Base-by-base conservation (phyloP, 2,329 filamentous ascomycete species). In the Colletotrichum eleusines region DNA sequence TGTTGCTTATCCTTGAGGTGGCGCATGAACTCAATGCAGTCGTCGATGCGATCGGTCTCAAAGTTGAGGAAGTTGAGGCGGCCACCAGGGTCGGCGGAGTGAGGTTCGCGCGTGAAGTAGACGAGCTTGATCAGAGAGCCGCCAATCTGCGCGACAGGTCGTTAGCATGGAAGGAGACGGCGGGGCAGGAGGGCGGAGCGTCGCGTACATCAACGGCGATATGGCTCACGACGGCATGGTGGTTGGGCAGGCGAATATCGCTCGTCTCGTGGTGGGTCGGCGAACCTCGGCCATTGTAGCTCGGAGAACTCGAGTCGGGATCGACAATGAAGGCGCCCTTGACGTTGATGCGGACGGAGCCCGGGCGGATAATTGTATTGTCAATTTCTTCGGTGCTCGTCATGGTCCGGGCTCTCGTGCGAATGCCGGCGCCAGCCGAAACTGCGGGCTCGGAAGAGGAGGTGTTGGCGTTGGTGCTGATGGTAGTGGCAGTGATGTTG, bases 271-370 rank as follows among this genome's bases (percentile, higher is more conserved):
- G 80, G 76, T 87, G 80, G 75, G 84, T 80, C 72, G 85, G 84
- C 72, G 84, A 84, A 62, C 81, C 81, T 67, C 84, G 81, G 51
- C 84, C 85, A 73, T 83, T 85, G 68, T 64, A 64, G 50, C 84
- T 83, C 66, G 89, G 83, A 59, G 87, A 89, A 26, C 81, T 81
- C 4, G 87, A 85, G 75, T 94, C 92, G 73, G 95, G 91, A 78
- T 98, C 94, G 76, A 97, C 94, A 74, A 99, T 98, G 78, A 97
- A 98, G 48, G 96, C 96, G 77, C 95, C 96, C 80, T 94, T 91
- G 74, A 98, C 95, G 80, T 99, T 98, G 84, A 99, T 98, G 82
- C 93, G 92, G 77, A 98, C 94, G 18, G 92, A 88, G 31, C 89
- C 89, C 2, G 89, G 89, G 75, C 88, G 87, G 64, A 83, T 87